phyloP scores from a whole-genome alignment of 805 yeast species.

The Clavispora vitiphila region DNA sequence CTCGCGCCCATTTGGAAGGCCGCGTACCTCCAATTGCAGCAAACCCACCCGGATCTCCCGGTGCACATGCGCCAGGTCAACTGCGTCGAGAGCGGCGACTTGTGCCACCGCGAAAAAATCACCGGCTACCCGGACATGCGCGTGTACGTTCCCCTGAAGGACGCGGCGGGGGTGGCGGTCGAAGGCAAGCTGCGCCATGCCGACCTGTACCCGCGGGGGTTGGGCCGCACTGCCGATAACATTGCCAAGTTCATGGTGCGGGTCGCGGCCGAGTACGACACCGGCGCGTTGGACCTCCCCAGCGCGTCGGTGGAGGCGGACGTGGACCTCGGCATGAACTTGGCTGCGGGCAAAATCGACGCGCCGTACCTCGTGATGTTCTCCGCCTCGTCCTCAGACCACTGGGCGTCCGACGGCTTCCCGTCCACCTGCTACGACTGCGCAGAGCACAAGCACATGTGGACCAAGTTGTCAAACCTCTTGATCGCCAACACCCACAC shows the following conservation, averaged over 20 bases:
- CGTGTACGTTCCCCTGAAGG: constrained; percentile 56
- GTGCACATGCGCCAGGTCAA: constrained; percentile 71
- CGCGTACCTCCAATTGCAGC: constrained; percentile 49
- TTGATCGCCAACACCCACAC: constrained; percentile 34
- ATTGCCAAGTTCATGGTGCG: constrained; percentile 51
- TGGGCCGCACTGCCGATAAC: constrained; percentile 43
- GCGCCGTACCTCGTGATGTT: constrained; percentile 57
- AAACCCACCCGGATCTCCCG: constrained; percentile 20
- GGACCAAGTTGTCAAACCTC: constrained; percentile 55
- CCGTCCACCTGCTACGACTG: constrained; percentile 43
- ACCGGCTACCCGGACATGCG: constrained; percentile 65
- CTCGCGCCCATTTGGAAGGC: constrained; percentile 82
- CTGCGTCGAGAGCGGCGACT: constrained; percentile 81
- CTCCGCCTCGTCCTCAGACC: constrained; percentile 53
- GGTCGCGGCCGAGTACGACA: constrained; percentile 44
- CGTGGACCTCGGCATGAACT: constrained; percentile 38
- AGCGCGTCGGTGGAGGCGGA: constrained; percentile 37
- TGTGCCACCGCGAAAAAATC: constrained; percentile 67
- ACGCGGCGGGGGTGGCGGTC: constrained; percentile 22
- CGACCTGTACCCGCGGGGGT: constrained; percentile 43
- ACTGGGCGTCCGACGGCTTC: constrained; percentile 36
- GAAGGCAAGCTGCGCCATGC: constrained; percentile 27
- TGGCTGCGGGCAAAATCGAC: constrained; percentile 46
- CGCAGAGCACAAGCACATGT: constrained; percentile 45
- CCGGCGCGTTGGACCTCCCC: constrained; percentile 33